Evolutionary conservation across 164 flowering plant genomes (phyloP).

Genomic region (Euptelea pleiosperma): DNA sequence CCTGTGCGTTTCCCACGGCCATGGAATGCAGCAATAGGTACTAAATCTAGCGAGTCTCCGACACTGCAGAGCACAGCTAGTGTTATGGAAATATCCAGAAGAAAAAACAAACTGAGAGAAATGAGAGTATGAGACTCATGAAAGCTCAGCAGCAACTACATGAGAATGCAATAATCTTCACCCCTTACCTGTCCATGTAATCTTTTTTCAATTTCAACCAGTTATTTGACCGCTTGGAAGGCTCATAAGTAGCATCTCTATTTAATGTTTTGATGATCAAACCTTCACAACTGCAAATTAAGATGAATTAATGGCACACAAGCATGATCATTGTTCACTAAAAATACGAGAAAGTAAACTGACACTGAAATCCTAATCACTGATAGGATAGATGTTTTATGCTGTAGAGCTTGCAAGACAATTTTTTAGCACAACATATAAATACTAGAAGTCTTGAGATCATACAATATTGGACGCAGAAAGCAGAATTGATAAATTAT

Average conservation of each 20-base stretch:
- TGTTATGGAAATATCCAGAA: background rate
- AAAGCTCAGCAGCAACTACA: constrained; percentile 1
- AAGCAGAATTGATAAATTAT: too few relatives aligned
- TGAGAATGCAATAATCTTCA: background rate
- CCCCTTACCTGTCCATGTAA: constrained; percentile 83
- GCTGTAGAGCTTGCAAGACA: too few relatives aligned
- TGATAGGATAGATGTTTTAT: too few relatives aligned
- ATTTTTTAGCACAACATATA: too few relatives aligned
- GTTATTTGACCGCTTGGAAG: constrained; percentile 84
- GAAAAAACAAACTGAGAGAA: background rate
- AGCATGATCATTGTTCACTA: background rate
- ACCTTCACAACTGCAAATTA: constrained; percentile 79
- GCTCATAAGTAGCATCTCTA: constrained; percentile 94
- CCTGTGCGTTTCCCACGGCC: constrained; percentile 99
- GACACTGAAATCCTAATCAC: too few relatives aligned
- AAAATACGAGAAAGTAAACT: too few relatives aligned
- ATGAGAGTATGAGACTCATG: background rate
- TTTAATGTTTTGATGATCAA: constrained; percentile 87
- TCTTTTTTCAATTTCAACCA: constrained; percentile 98
- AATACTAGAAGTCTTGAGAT: too few relatives aligned
- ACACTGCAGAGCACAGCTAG: constrained; percentile 45
- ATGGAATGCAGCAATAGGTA: constrained; percentile 95
- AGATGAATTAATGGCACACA: constrained; percentile 10
- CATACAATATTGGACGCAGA: too few relatives aligned
- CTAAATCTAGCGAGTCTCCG: constrained; percentile 94